A percentile compares a stretch with the other conserved stretches of the same genome.
Evolutionary conservation across 495 filamentous ascomycete genomes (phyloP).

Genomic region (Xanthoparmelia taractica): DNA sequence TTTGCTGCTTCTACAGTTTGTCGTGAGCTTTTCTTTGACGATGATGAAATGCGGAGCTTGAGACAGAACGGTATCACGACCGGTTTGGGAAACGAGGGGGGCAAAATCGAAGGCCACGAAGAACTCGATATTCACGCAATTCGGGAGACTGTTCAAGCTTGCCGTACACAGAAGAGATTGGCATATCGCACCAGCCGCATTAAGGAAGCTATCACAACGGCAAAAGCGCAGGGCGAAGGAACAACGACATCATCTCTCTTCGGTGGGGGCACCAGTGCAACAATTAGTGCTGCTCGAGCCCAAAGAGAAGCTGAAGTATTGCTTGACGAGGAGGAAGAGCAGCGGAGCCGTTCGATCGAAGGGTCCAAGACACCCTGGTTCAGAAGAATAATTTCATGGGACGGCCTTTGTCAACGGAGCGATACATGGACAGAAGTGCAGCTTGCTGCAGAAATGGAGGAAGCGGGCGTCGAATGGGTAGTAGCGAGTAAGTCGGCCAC

Average conservation of each 20-base stretch:
- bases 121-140: constrained; percentile 20
- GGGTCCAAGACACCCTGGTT: constrained; percentile 21
- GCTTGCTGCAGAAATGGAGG: constrained; percentile 23
- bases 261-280: constrained; percentile 6
- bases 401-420: constrained; percentile 12
- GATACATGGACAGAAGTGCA: constrained; percentile 21
- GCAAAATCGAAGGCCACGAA: constrained; percentile 6
- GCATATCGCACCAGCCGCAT: constrained; percentile 16
- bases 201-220: constrained; percentile 8
- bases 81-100: constrained; percentile 9
- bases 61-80: constrained; percentile 18
- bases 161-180: constrained; percentile 17
- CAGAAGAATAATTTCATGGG: constrained; percentile 16
- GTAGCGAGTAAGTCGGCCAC: constrained; percentile 16
- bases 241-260: constrained; percentile 18
- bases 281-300: constrained; percentile 1
- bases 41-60: constrained; percentile 16
- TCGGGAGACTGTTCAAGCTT: constrained; percentile 13
- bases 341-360: constrained; percentile 15
- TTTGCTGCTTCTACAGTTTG: constrained; percentile 17
- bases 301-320: constrained; percentile 14
- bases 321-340: constrained; percentile 21
- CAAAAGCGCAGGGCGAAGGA: neutral
- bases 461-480: constrained; percentile 18
- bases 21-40: constrained; percentile 22